These are phyloP conservation scores for Spergularia marina DNA, from an alignment of 148 eudicot species.

Conservation along the genomic window DNA sequence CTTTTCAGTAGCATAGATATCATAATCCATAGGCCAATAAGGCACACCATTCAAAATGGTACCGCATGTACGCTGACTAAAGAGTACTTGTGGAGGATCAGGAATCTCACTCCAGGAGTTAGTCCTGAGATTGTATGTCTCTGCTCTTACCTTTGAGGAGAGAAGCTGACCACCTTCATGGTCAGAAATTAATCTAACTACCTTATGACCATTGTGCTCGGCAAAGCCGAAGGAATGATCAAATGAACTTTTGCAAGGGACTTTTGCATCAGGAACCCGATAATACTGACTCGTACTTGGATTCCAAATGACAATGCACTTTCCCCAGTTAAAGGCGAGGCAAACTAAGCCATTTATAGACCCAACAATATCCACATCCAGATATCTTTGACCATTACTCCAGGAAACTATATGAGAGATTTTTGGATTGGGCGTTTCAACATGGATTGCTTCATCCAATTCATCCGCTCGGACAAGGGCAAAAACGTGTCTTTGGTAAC, in stretches of 20 bases:
- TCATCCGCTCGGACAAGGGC: constrained; percentile 1
- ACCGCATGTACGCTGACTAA: neutral
- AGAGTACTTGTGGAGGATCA: constrained; percentile 9
- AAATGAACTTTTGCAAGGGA: neutral
- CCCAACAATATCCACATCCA: constrained; percentile 2
- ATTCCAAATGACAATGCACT: constrained; percentile 3
- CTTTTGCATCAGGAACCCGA: neutral
- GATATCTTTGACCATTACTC: neutral
- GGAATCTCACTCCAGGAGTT: constrained; percentile 8
- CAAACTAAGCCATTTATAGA: constrained; percentile 8
- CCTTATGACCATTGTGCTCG: constrained; percentile 12
- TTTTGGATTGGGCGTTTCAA: constrained; percentile 11
- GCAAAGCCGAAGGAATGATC: constrained; percentile 4
- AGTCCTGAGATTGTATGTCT: neutral
- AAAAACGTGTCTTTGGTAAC: constrained; percentile 1
- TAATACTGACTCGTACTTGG: constrained; percentile 2
- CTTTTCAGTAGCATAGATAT: constrained; percentile 1
- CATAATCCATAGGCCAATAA: constrained; percentile 9
- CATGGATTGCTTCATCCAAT: constrained; percentile 1
- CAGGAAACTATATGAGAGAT: constrained; percentile 1
- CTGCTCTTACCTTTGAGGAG: constrained; percentile 8
- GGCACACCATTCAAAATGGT: constrained; percentile 5
- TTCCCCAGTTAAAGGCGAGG: neutral
- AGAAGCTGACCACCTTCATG: neutral
- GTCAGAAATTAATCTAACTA: neutral